Percentiles rank a stretch among this genome's conserved stretches.
Conservation (phyloP, 208 protist species). For the Angomonas ambiguus region DNA sequence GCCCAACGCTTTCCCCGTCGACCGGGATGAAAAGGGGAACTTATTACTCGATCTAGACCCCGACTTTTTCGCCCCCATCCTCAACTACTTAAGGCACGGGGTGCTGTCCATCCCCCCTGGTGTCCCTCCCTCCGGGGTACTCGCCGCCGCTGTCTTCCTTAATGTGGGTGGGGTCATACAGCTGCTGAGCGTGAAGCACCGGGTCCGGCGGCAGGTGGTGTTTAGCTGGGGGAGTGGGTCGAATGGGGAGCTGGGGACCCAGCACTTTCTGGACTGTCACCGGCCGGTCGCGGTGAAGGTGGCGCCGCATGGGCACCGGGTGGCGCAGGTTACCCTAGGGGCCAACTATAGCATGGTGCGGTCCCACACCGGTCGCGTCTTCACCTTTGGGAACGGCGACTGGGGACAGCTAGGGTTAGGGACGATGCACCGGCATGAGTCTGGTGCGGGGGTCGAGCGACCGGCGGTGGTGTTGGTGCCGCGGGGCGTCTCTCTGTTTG, state of each 20-base stretch:
- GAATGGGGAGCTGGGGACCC: constrained; percentile 78
- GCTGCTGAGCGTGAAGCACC: constrained; percentile 32
- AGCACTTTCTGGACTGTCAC: constrained; percentile 43
- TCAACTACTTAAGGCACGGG: constrained; percentile 80
- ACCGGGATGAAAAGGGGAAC: constrained; percentile 50
- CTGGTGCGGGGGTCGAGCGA: constrained; percentile 33
- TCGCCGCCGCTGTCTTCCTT: constrained; percentile 75
- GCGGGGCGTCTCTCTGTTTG: constrained; percentile 68
- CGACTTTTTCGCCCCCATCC: constrained; percentile 67
- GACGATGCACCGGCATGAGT: constrained; percentile 25
- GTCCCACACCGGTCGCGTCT: constrained; percentile 53
- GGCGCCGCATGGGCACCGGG: constrained; percentile 53
- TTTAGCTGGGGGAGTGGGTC: constrained; percentile 80
- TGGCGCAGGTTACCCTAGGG: constrained; percentile 70
- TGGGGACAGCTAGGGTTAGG: constrained; percentile 86
- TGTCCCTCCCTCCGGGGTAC: constrained; percentile 45
- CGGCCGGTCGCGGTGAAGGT: constrained; percentile 58
- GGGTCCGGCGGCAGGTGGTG: constrained; percentile 43
- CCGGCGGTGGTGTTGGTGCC: constrained; percentile 50
- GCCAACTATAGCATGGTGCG: constrained; percentile 80
- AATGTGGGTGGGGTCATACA: constrained; percentile 54
- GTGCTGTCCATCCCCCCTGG: constrained; percentile 52
- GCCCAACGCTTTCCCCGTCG: constrained; percentile 21
- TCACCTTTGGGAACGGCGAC: constrained; percentile 78
- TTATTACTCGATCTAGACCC: constrained; percentile 82